A percentile compares a stretch with the other conserved stretches of the same genome.
These are phyloP conservation scores for Arthromyces matolae DNA, from an alignment of 768 basidiomycete species.

Conservation along the genomic window DNA sequence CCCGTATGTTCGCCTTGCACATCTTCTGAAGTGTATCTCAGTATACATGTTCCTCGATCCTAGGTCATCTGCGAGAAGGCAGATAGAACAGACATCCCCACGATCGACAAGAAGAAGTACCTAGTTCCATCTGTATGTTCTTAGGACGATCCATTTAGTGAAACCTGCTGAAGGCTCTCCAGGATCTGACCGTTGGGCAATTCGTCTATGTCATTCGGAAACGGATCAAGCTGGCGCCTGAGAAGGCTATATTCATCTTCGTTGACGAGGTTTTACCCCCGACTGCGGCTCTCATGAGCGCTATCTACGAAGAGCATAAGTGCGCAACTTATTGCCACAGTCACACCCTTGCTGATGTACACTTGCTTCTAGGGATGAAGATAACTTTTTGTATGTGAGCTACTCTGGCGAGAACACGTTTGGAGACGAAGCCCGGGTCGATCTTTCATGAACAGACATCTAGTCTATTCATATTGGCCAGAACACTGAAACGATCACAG, in stretches of 20 bases:
- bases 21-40: conserved; percentile 1
- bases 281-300: conserved; percentile 96
- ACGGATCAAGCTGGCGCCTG: conserved; percentile 98
- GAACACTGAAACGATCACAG: conserved; percentile 20
- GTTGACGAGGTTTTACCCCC: conserved; percentile 98
- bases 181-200: conserved; percentile 97
- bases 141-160: conserved; percentile 9
- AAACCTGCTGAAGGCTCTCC: too few relatives aligned
- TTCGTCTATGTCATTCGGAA: conserved; percentile 99
- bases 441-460: conserved; percentile 36
- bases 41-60: conserved; percentile 11
- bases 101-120: conserved; percentile 99
- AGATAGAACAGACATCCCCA: conserved; percentile 96
- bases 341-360: conserved; percentile 23
- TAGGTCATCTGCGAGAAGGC: conserved; percentile 99
- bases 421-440: conserved; percentile 53
- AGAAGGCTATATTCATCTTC: conserved; percentile 99
- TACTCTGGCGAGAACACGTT: conserved; percentile 99
- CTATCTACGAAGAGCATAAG: conserved; percentile 99
- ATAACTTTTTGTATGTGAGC: conserved; percentile 97
- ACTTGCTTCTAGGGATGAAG: conserved; percentile 79
- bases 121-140: conserved; percentile 86
- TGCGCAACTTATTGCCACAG: conserved; percentile 36
- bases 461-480: conserved; percentile 11
- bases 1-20: conserved; percentile 67